Evolutionary conservation across 768 basidiomycete genomes (phyloP).

Genomic region (Mycena vitilis): DNA sequence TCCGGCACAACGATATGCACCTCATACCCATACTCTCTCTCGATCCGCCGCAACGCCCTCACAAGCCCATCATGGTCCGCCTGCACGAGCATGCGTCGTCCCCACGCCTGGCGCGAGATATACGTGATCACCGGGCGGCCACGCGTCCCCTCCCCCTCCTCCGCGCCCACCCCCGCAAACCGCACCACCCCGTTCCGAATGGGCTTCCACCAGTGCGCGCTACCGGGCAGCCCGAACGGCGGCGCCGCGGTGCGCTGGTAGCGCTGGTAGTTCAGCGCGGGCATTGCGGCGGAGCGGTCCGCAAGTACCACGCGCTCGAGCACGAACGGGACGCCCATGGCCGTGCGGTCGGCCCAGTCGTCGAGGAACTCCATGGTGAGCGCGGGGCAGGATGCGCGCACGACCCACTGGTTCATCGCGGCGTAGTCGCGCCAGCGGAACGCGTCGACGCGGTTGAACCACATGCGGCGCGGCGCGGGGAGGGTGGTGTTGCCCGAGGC

Average conservation of each 20-base stretch:
- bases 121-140: constrained; percentile 90
- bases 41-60: constrained; percentile 73
- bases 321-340: constrained; percentile 76
- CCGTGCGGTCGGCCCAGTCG: constrained; percentile 86
- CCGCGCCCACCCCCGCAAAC: constrained; percentile 69
- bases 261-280: constrained; percentile 69
- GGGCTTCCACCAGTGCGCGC: constrained; percentile 87
- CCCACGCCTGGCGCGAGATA: constrained; percentile 90
- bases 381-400: constrained; percentile 85
- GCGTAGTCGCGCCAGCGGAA: constrained; percentile 93
- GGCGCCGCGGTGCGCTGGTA: constrained; percentile 84
- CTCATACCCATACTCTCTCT: constrained; percentile 82
- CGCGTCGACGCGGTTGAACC: constrained; percentile 80
- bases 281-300: constrained; percentile 88
- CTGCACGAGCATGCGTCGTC: constrained; percentile 80
- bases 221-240: constrained; percentile 80
- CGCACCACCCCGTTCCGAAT: constrained; percentile 78
- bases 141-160: constrained; percentile 57
- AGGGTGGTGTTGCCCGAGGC: constrained; percentile 75
- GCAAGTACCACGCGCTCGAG: constrained; percentile 89
- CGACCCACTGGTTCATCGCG: constrained; percentile 89
- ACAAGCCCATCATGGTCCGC: constrained; percentile 87
- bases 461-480: constrained; percentile 77
- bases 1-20: constrained; percentile 91
- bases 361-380: constrained; percentile 81